phyloP scores from a whole-genome alignment of 306 rosid species.

The peach (Prunus persica) region Prunus_persica_NCBIv2 NC_034014.1:25345501-25346000 shows the following conservation, averaged over 20 bases:
- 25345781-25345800: slow-evolving; percentile 95
- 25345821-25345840: slow-evolving; percentile 87
- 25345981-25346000: background rate
- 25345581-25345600: slow-evolving; percentile 64
- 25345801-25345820: slow-evolving; percentile 77
- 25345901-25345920: slow-evolving; percentile 86
- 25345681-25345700: background rate
- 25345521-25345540: slow-evolving; percentile 66
- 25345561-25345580: slow-evolving; percentile 50
- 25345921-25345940: slow-evolving; percentile 87
- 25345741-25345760: slow-evolving; percentile 50
- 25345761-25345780: slow-evolving; percentile 78
- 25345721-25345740: slow-evolving; percentile 58
- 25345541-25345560: slow-evolving; percentile 59
- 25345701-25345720: background rate
- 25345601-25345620: slow-evolving; percentile 67
- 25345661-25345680: background rate
- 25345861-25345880: slow-evolving; percentile 71
- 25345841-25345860: slow-evolving; percentile 84
- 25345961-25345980: background rate
- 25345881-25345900: slow-evolving; percentile 72
- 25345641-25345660: background rate
- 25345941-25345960: slow-evolving; percentile 69
- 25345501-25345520: slow-evolving; percentile 70
- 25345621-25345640: slow-evolving; percentile 56